Base-by-base conservation (phyloP, 306 rosid species). In the Dryas alaskensis region DNA sequence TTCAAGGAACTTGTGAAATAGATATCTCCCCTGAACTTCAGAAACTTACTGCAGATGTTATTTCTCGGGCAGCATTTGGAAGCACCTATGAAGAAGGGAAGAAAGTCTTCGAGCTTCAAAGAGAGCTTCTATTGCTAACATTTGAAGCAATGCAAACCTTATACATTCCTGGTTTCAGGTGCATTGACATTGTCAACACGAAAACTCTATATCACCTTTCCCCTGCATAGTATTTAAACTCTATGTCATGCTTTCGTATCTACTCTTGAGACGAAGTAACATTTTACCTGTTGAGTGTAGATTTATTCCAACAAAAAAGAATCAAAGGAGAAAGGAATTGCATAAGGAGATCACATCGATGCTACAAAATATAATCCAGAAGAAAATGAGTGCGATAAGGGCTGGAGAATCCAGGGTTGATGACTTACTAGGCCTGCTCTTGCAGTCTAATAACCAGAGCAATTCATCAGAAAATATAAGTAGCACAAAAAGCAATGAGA, bases 101-200 rank as follows among this genome's bases (percentile, higher is more conserved):
- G 74, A 70, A 10, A 49, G 67, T 84, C 13, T 87, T 87, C 60
- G 84, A 84, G 73, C 87, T 80, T 82, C 82, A 78, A 67, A 78
- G 74, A 53, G 82, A 82, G 77, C 84, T 80, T 48, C 74, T 77
- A 19, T 6, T 46, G 63, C 82, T 82, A 39, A 78, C 80, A 22
- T 27, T 87, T 65, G 84, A 87, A 82, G 87, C 89, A 76, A 84
- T 87, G 87, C 78, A 74, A 55, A 82, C 84, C 51, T 8, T 78
- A 2, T 75, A 84, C 46, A 57, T 87, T 62, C 91, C 84, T 37
- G 84, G 89, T 48, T 84, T 80, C 78, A 82, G 91, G 91, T 84
- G 48, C 67, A 60, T 37, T 25, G 10, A 48, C 44, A 27, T 51
- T 69, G 31, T 22, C 54, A 8, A 43, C 8, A 17, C 7, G 39